Evolutionary conservation across 1,284 basidiomycete species (phyloP).

Genomic region (Ustilago curta): DNA sequence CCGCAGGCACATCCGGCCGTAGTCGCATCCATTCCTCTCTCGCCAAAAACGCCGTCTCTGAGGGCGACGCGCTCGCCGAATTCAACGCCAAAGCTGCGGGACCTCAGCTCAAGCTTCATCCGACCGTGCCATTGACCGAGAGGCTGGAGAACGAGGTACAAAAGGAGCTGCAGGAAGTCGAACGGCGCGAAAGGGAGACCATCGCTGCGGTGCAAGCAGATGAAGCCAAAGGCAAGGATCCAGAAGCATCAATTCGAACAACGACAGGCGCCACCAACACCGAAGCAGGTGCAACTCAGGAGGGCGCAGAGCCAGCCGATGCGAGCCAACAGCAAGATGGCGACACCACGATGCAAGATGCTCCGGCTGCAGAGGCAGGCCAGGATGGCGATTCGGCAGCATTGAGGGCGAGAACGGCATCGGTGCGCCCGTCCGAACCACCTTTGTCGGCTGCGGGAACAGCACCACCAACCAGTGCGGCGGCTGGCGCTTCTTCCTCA

Average conservation of each 20-base stretch:
- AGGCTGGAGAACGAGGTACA: conserved; percentile 63
- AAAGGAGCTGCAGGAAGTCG: conserved; percentile 58
- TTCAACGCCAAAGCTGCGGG: conserved; percentile 65
- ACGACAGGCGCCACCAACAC: conserved; percentile 3
- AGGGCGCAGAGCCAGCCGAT: conserved; percentile 8
- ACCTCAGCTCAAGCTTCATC: conserved; percentile 66
- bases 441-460: conserved; percentile 18
- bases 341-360: conserved; percentile 48
- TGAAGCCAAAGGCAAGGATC: conserved; percentile 34
- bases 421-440: conserved; percentile 37
- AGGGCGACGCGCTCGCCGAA: conserved; percentile 62
- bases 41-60: conserved; percentile 53
- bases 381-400: conserved; percentile 15
- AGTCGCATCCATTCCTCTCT: conserved; percentile 47
- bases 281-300: conserved; percentile 7
- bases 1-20: conserved; percentile 23
- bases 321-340: conserved; percentile 28
- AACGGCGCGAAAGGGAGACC: conserved; percentile 44
- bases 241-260: conserved; percentile 16
- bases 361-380: conserved; percentile 5
- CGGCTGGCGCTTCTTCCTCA: conserved; percentile 3
- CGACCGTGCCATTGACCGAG: conserved; percentile 61
- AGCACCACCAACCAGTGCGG: conserved; percentile 12
- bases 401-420: conserved; percentile 25
- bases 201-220: conserved; percentile 39